Conservation (phyloP, 176 grass and related monocot genomes). For the Pontederia crassipes region DNA sequence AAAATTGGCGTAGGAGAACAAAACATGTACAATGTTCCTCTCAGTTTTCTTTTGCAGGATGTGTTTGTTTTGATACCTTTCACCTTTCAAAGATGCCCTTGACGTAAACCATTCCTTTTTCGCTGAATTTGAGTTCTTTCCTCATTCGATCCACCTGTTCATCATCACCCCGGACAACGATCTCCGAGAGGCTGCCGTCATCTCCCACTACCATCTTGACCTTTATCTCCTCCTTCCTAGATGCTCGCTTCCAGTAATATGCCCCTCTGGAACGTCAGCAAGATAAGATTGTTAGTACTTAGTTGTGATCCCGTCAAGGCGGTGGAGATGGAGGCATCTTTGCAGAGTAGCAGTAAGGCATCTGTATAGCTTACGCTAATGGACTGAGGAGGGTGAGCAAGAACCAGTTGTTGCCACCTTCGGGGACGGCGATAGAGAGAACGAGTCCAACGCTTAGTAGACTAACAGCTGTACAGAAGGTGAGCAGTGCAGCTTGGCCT, state of each 20-base stretch:
- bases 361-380: conserved; percentile 50
- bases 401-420: conserved; percentile 95
- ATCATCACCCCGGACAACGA: conserved; percentile 68
- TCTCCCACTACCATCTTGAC: conserved; percentile 67
- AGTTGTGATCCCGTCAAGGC: neutral
- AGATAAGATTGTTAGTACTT: conserved; percentile 9
- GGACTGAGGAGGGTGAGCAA: conserved; percentile 87
- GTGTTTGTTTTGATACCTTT: neutral
- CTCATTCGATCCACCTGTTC: conserved; percentile 83
- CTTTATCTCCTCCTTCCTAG: conserved; percentile 92
- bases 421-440: conserved; percentile 79
- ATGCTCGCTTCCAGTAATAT: conserved; percentile 90
- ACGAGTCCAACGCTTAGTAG: conserved; percentile 81
- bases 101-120: conserved; percentile 89
- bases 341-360: neutral
- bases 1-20: too few species aligned
- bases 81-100: conserved; percentile 88
- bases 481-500: conserved; percentile 76
- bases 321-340: neutral
- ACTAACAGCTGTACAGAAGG: conserved; percentile 93
- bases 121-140: conserved; percentile 68
- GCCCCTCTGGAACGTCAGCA: conserved; percentile 49
- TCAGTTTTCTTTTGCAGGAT: too few species aligned
- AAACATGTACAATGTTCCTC: too few species aligned
- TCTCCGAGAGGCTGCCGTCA: conserved; percentile 47